phyloP scores from a whole-genome alignment of 805 yeast genomes.

The Sugiyamaella chiloensis region DNA sequence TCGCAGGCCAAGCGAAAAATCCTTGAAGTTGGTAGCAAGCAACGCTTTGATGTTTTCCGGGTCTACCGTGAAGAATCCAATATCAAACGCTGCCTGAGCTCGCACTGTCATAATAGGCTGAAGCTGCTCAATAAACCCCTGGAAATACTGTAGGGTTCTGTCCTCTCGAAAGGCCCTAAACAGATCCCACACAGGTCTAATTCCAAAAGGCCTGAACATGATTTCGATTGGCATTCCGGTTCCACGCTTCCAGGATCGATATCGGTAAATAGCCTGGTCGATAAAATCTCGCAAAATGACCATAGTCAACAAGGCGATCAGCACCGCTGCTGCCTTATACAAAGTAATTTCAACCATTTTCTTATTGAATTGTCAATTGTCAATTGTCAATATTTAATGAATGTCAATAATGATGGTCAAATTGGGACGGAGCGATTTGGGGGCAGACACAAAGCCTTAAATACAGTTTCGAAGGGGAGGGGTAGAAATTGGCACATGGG shows the following conservation, averaged over 20 bases:
- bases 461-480: too few relatives aligned
- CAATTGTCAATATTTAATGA: too few relatives aligned
- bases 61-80: constrained; percentile 24
- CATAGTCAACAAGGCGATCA: neutral
- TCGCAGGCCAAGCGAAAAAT: constrained; percentile 32
- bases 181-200: neutral
- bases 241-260: neutral
- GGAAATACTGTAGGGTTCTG: neutral
- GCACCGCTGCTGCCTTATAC: neutral
- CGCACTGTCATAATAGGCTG: neutral
- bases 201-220: constrained; percentile 3
- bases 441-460: too few relatives aligned
- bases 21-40: constrained; percentile 34
- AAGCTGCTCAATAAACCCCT: neutral
- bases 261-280: neutral
- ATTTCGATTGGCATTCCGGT: constrained; percentile 1
- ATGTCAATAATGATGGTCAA: too few relatives aligned
- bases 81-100: constrained; percentile 7
- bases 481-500: too few relatives aligned
- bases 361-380: too few relatives aligned
- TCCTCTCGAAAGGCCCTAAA: neutral
- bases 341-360: too few relatives aligned
- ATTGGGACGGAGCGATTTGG: too few relatives aligned
- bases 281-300: neutral
- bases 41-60: constrained; percentile 36